Evolutionary conservation across 2,329 filamentous ascomycete genomes (phyloP), one percentile per base, ranked within the genome.

Genomic region (Didymella keratinophila): DNA sequence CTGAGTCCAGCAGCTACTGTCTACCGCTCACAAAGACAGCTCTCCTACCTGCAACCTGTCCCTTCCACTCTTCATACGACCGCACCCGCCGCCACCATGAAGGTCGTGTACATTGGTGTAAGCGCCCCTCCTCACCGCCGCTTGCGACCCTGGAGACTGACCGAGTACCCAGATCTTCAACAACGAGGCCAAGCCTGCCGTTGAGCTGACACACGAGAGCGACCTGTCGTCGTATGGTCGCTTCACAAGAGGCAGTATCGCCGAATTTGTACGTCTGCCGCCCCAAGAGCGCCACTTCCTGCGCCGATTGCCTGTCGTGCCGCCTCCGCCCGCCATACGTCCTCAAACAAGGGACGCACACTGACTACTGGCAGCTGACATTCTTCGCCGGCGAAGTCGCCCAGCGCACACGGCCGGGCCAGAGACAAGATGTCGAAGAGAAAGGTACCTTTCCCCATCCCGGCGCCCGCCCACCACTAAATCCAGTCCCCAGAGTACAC

Each of bases 101-200:
- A 93, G 87, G 82, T 95, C 78, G 85, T 90, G 78, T 95, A 95
- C 80, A 92, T 96, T 75, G 92, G 91, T 71, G 92, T 95, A 88
- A 65, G 88, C 75, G 51, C 37, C 61, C 63, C 61, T 25, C 23
- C 23, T 67, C 65, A 66, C 63, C 69, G 62, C 67, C 53, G 46
- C 56, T 47, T 44, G 42, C 21, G 57, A 54, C 52, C 32, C 42
- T 27, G 37, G 21, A 42, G 36, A 28, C 64, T 72, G 49, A 69
- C 47, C 51, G 48, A 46, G 25, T 50, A 16, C 50, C 58, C 71
- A 96, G 92, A 86, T 96, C 78, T 83, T 95, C 75, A 90, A 89
- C 79, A 95, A 95, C 80, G 88, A 91, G 73, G 80, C 44, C 7
- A 88, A 90, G 79, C 90, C 92, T 47, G 82, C 90, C 48, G 81